These are phyloP conservation scores for Primulina eburnea DNA, from an alignment of 257 asterid species.

Conservation along the genomic window DNA sequence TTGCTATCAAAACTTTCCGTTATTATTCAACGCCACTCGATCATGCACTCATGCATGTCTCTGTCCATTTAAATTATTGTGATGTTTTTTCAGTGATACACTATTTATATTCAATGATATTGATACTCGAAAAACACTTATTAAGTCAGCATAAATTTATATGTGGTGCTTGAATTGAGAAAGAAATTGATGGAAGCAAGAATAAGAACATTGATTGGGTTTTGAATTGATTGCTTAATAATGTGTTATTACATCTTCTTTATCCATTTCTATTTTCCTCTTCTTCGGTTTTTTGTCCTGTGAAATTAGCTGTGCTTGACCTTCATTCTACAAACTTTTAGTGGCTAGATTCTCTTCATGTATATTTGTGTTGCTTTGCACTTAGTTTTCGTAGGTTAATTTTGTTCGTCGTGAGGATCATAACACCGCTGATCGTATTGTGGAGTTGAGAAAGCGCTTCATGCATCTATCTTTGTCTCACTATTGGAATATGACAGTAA, in stretches of 20 bases:
- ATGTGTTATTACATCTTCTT: background rate
- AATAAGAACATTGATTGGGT: no score
- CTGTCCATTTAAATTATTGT: background rate
- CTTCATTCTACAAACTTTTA: background rate
- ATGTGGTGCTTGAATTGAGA: no score
- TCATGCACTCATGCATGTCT: no score
- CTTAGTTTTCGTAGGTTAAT: background rate
- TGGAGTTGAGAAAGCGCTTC: background rate
- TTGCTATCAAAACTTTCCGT: no score
- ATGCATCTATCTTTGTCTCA: background rate
- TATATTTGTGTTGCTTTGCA: background rate
- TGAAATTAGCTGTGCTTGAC: background rate
- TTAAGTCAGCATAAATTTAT: no score
- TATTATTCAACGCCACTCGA: background rate
- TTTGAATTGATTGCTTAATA: background rate
- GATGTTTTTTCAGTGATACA: background rate
- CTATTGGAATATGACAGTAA: background rate
- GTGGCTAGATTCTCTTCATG: background rate
- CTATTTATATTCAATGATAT: background rate
- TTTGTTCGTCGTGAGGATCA: background rate
- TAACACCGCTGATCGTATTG: background rate
- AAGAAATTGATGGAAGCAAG: no score
- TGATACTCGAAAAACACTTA: no score
- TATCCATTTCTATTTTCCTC: background rate
- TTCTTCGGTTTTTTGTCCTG: background rate